phyloP scores from a whole-genome alignment of 2,329 filamentous ascomycete genomes.

The Fusarium sarcochroum region DNA sequence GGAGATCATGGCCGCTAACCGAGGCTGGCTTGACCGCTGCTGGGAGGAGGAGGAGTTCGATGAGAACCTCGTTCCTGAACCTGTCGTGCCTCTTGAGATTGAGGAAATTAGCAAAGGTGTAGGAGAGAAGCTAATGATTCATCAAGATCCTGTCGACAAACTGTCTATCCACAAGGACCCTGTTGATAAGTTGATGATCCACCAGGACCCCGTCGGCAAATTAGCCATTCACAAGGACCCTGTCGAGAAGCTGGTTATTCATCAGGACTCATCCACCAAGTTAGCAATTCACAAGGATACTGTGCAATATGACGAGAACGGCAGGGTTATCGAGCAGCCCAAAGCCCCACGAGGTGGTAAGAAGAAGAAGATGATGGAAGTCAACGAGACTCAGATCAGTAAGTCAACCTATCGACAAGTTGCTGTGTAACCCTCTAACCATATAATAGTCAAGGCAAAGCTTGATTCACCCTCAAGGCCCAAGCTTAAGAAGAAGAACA shows the following conservation, averaged over 20 bases:
- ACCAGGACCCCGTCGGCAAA: constrained; percentile 17
- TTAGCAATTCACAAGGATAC: constrained; percentile 47
- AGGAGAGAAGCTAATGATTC: constrained; percentile 46
- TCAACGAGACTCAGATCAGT: constrained; percentile 95
- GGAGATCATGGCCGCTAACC: constrained; percentile 84
- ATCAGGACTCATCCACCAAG: constrained; percentile 44
- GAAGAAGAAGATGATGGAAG: constrained; percentile 85
- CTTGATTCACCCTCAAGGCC: constrained; percentile 89
- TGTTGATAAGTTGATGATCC: constrained; percentile 36
- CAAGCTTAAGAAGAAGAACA: constrained; percentile 84
- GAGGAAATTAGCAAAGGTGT: constrained; percentile 50
- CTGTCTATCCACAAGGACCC: constrained; percentile 9
- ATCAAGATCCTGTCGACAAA: constrained; percentile 48
- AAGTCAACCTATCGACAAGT: constrained; percentile 54
- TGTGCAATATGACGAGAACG: constrained; percentile 71
- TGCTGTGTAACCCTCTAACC: constrained; percentile 48
- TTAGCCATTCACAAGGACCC: constrained; percentile 24
- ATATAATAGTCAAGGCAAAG: constrained; percentile 84
- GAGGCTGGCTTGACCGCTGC: constrained; percentile 75
- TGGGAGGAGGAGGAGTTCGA: constrained; percentile 65
- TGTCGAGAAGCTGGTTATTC: constrained; percentile 23
- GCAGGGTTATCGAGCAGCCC: constrained; percentile 61
- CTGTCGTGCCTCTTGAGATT: constrained; percentile 48
- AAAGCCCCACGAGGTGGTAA: constrained; percentile 65
- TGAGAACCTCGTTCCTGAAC: constrained; percentile 52